A percentile compares a stretch with the other conserved stretches of the same genome.
These are phyloP conservation scores for Falciphora oryzae DNA, from an alignment of 2,329 filamentous ascomycete species.

Conservation along the genomic window DNA sequence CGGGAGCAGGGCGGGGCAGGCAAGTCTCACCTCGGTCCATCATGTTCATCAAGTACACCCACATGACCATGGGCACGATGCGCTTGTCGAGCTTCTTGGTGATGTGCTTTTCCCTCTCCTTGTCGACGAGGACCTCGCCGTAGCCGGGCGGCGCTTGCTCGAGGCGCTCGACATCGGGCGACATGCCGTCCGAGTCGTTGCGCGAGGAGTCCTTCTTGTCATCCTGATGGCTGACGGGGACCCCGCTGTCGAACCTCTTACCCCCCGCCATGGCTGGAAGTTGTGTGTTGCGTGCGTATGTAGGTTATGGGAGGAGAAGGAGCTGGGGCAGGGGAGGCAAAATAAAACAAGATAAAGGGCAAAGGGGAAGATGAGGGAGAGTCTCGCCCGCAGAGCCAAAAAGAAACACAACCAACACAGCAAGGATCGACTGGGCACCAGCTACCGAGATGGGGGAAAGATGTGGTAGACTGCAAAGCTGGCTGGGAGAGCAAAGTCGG, in stretches of 20 bases:
- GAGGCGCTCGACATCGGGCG: constrained; percentile 6
- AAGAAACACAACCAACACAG: constrained; percentile 1
- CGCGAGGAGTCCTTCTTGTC: not conserved
- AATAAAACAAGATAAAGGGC: not conserved
- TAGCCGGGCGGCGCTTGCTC: not conserved
- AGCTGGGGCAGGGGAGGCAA: not conserved
- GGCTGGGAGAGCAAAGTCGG: not conserved
- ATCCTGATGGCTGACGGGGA: not conserved
- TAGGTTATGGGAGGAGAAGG: not conserved
- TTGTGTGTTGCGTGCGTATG: not conserved
- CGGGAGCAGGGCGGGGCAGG: not conserved
- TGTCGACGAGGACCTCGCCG: not conserved
- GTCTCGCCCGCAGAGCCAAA: not conserved
- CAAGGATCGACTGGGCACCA: not conserved
- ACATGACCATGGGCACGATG: constrained; percentile 10
- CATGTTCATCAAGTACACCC: constrained; percentile 10
- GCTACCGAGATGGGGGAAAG: not conserved
- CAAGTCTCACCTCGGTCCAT: constrained; percentile 8
- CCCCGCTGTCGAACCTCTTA: not conserved
- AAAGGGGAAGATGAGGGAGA: not conserved
- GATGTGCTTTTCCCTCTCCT: constrained; percentile 7
- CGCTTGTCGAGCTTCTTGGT: constrained; percentile 8
- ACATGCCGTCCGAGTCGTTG: constrained; percentile 4
- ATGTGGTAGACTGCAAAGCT: not conserved
- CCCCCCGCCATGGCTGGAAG: not conserved